Base-by-base conservation (phyloP, 805 yeast genomes). In the Naumovozyma baii region DNA sequence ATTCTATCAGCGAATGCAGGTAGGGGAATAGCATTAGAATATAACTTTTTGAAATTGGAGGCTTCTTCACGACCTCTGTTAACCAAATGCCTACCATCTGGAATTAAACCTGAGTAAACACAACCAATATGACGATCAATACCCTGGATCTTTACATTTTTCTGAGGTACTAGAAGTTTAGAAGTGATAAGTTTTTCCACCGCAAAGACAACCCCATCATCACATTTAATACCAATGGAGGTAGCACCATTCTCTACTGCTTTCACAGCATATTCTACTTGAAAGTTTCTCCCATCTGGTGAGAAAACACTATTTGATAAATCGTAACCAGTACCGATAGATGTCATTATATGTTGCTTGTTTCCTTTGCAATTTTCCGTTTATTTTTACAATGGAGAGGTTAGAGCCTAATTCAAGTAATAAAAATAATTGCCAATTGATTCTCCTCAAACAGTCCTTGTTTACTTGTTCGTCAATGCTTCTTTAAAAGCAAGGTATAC, bases 241-340 rank as follows among this genome's bases (percentile, higher is more conserved):
- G 98, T 92, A 9, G 96, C 94, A 37, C 96, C 96, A 55, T 87
- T 88, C 63, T 92, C 99, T 2, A 90, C 97, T 2, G 98, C 98
- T 60, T 92, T 92, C 54, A 83, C 73, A 25, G 99, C 99, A 56
- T 92, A 92, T 63, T 92, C 98, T 15, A 92, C 98, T 64, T 92
- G 99, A 69, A 92, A 92, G 63, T 84, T 85, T 68, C 95, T 75
- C 31, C 95, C 95, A 61, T 86, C 95, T 63, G 72, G 68, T n/a
- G 70, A 64, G 68, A 92, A 92, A 46, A 90, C 96, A 67, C 94
- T 81, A 69, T 92, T 92, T 26, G 96, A 86, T 58, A 92, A 79
- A 72, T 92, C 99, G 77, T 92, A 92, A 15, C 99, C 99, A 20
- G 99, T 92, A 53, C 99, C 99, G 53, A 92, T 88, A 35, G 98